Base-by-base conservation (phyloP, 495 filamentous ascomycete species). In the Penicillium paradoxum region DNA sequence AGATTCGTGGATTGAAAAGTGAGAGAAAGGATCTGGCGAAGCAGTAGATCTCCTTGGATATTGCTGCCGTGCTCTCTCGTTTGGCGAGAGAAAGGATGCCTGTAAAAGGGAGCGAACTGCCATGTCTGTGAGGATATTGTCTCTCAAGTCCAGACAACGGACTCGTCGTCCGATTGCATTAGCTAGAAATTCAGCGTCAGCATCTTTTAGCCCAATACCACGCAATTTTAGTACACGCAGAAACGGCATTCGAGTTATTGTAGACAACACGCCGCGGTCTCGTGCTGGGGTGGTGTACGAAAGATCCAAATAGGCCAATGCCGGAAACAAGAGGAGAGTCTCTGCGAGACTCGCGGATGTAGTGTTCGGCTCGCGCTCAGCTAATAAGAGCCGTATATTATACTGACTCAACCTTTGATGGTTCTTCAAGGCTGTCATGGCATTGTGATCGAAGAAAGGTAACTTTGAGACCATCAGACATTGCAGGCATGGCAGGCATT, bases 371-470 rank as follows among this genome's bases (percentile, higher is more conserved):
- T 84, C 84, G 17, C 71, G 55, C 5, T 81, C 77, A 4, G 83
- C 83, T 41, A 82, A 64, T 29, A 87, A 70, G 6, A 87, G 67
- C 38, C 79, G 75, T 21, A 85, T 59, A 37, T 68, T 72, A 47
- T 75, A 75, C 6, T 65, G 57, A 21, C 25, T 56, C 13, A 57
- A 58, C 1, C 27, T 45, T n/a, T 51, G 33, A n/a, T 51, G 49
- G 22, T 51, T 44, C 25, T 68, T 73, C 46, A 85, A 56, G 11
- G 75, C 75, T 41, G 73, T 62, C 60, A 86, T 74, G n/a, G 81
- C 72, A 58, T 75, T 74, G 53, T 87, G 80, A 45, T 86, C 83
- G 58, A 86, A 85, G 53, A 85, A 84, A 0, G 83, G 81, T 17
- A 85, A 67, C 27, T 74, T 74, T 8, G 82, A 78, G 1, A 85